Percentiles rank a stretch among this genome's conserved stretches.
Conservation (phyloP, 495 filamentous ascomycete species). For the Trypethelium eluteriae region DNA sequence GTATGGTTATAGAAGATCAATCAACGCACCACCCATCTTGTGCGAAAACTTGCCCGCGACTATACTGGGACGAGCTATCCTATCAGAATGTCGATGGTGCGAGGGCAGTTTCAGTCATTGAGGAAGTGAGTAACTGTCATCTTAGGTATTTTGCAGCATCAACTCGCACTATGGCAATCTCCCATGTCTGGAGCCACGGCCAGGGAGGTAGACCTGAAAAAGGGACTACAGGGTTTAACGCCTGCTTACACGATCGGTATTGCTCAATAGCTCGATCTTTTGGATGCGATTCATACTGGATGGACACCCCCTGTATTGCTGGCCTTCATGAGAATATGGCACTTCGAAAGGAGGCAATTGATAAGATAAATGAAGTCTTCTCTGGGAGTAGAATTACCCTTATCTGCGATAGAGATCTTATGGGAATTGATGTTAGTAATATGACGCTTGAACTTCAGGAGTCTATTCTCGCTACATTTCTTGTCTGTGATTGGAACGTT, state of each 20-base stretch:
- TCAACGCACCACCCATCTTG: not conserved
- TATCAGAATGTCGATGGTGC: not conserved
- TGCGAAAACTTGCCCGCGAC: not conserved
- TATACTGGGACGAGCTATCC: not conserved
- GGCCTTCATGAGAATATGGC: constrained; percentile 10
- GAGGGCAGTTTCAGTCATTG: not conserved
- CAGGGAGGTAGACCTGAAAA: not conserved
- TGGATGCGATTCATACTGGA: constrained; percentile 29
- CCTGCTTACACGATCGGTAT: constrained; percentile 26
- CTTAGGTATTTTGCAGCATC: not conserved
- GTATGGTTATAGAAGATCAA: not conserved
- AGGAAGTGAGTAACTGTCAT: not conserved
- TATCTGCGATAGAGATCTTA: constrained; percentile 27
- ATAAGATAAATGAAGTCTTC: constrained; percentile 27
- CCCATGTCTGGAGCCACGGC: not conserved
- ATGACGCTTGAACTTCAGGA: constrained; percentile 13
- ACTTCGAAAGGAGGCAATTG: constrained; percentile 25
- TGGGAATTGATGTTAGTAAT: constrained; percentile 20
- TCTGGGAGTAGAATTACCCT: constrained; percentile 21
- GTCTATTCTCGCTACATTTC: constrained; percentile 19
- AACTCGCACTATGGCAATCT: not conserved
- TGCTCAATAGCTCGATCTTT: constrained; percentile 15
- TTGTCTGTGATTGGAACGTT: constrained; percentile 31
- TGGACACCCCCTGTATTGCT: constrained; percentile 30
- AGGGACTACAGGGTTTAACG: constrained; percentile 22